A percentile compares a stretch with the other conserved stretches of the same genome.
Conservation (phyloP, 225 moss, liverwort and hornwort species). For the Sphagnum contortum region DNA sequence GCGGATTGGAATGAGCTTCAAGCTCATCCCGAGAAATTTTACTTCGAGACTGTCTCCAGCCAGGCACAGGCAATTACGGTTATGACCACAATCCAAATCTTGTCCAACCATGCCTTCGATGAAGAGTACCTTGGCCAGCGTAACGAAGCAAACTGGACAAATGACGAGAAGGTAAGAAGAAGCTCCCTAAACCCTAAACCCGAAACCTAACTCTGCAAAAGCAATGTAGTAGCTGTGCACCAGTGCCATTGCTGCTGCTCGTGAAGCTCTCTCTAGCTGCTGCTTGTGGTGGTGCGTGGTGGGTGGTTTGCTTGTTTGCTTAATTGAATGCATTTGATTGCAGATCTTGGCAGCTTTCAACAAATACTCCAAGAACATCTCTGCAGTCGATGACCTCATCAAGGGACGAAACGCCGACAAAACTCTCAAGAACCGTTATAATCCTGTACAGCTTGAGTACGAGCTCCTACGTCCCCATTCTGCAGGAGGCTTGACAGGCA, state of each 20-base stretch:
- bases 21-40: slow-evolving; percentile 29
- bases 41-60: slow-evolving; percentile 31
- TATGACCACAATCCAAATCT: slow-evolving; percentile 53
- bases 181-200: too few relatives aligned
- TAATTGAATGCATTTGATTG: too few relatives aligned
- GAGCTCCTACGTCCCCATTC: slow-evolving; percentile 29
- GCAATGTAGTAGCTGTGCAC: too few relatives aligned
- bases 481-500: slow-evolving; percentile 28
- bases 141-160: slow-evolving; percentile 34
- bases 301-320: too few relatives aligned
- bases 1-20: slow-evolving; percentile 28
- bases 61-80: slow-evolving; percentile 17
- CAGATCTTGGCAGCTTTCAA: slow-evolving; percentile 26
- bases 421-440: slow-evolving; percentile 24
- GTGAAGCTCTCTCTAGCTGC: too few relatives aligned
- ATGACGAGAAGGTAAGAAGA: slow-evolving; percentile 17
- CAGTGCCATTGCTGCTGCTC: too few relatives aligned
- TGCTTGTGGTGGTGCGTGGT: too few relatives aligned
- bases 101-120: slow-evolving; percentile 50
- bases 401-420: slow-evolving; percentile 16
- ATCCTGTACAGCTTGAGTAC: slow-evolving; percentile 18
- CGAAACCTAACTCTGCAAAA: too few relatives aligned
- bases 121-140: slow-evolving; percentile 61
- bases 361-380: slow-evolving; percentile 14
- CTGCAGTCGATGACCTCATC: slow-evolving; percentile 15